These are phyloP conservation scores for Auriscalpium microsporum DNA, from an alignment of 768 basidiomycete species.

Conservation along the genomic window DNA sequence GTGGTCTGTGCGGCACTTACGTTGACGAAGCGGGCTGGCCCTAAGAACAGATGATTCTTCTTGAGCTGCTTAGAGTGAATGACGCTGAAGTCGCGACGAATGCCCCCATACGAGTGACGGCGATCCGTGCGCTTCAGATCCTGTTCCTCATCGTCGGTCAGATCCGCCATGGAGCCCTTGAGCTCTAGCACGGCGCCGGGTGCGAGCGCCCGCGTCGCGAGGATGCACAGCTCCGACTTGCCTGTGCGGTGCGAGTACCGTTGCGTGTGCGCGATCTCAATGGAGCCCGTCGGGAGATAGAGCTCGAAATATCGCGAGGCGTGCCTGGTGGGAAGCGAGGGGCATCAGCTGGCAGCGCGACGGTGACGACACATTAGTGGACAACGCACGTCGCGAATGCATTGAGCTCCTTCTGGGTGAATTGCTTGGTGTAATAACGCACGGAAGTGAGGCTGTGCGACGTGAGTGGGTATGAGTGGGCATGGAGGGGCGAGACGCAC, in stretches of 20 bases:
- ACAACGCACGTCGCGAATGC: slow-evolving; percentile 82
- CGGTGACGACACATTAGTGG: slow-evolving; percentile 14
- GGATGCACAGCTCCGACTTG: slow-evolving; percentile 82
- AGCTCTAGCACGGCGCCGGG: slow-evolving; percentile 71
- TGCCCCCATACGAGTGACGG: slow-evolving; percentile 46
- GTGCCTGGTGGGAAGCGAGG: slow-evolving; percentile 43
- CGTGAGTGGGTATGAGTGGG: slow-evolving; percentile 15
- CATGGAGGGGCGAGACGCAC: slow-evolving; percentile 38
- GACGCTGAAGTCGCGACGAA: slow-evolving; percentile 68
- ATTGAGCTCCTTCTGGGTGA: slow-evolving; percentile 80
- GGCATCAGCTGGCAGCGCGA: slow-evolving; percentile 10
- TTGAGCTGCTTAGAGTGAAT: slow-evolving; percentile 89
- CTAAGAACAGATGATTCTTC: slow-evolving; percentile 85
- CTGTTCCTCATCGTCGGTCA: slow-evolving; percentile 78
- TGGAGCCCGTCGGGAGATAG: slow-evolving; percentile 73
- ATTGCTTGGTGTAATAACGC: slow-evolving; percentile 67
- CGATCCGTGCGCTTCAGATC: slow-evolving; percentile 79
- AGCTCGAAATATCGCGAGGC: slow-evolving; percentile 85
- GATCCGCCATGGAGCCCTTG: slow-evolving; percentile 84
- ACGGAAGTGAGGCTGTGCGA: slow-evolving; percentile 57
- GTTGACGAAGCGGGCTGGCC: slow-evolving; percentile 88
- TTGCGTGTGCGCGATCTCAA: slow-evolving; percentile 85
- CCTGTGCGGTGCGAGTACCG: slow-evolving; percentile 82
- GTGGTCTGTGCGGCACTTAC: slow-evolving; percentile 37
- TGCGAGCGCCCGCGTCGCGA: slow-evolving; percentile 65